Evolutionary conservation across 768 basidiomycete species (phyloP).

Genomic region (Exidia glandulosa): DNA sequence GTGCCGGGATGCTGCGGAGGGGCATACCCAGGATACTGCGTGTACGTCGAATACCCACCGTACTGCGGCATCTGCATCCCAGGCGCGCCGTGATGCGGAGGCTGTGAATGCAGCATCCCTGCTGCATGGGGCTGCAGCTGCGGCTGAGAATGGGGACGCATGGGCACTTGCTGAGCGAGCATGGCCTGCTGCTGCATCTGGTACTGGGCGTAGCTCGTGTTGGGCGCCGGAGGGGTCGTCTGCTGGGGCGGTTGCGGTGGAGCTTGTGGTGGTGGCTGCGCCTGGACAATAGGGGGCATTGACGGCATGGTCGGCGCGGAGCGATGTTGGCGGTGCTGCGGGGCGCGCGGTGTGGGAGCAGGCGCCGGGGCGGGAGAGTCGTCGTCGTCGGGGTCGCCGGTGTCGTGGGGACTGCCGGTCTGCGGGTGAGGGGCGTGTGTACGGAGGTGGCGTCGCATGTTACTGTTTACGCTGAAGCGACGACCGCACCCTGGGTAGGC

Average conservation of each 20-base stretch:
- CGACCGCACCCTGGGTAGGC: slow-evolving; percentile 64
- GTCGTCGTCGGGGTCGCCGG: neutral
- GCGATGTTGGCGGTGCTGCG: neutral
- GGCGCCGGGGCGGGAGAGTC: no score
- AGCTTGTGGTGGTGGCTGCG: neutral
- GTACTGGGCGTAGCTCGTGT: neutral
- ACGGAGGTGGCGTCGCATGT: slow-evolving; percentile 71
- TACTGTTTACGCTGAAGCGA: slow-evolving; percentile 75
- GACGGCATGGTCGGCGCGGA: neutral
- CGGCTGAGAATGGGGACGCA: neutral
- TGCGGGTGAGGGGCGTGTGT: slow-evolving; percentile 34
- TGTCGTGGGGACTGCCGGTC: neutral
- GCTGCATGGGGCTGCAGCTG: neutral
- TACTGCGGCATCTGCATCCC: neutral
- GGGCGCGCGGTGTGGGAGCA: neutral
- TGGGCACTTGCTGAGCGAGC: neutral
- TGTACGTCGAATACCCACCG: neutral
- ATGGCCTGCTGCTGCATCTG: neutral
- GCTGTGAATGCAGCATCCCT: neutral
- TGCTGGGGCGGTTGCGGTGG: neutral
- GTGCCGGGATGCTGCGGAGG: no score
- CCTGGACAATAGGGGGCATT: neutral
- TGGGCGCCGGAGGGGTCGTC: neutral
- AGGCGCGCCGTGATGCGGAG: neutral
- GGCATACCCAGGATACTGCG: neutral